These are phyloP conservation scores for Marasmius oreades DNA, from an alignment of 1,284 basidiomycete genomes.

Conservation along the genomic window DNA sequence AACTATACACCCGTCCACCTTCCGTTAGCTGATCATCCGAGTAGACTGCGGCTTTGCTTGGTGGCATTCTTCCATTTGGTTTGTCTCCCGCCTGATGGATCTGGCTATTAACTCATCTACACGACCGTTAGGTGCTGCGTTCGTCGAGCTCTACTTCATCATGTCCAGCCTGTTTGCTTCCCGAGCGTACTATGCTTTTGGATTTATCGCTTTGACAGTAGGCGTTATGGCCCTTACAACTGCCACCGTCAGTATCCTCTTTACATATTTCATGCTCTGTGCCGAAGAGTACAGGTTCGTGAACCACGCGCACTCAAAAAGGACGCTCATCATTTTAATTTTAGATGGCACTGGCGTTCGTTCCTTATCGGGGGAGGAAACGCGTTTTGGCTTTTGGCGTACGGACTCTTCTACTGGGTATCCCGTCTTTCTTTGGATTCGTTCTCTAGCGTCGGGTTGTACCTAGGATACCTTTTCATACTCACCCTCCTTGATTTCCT, in stretches of 20 bases:
- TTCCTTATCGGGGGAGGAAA: conserved; percentile 95
- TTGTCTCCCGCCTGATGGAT: conserved; percentile 16
- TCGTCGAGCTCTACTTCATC: conserved; percentile 94
- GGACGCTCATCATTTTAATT: neutral
- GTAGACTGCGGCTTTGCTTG: conserved; percentile 74
- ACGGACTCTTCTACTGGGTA: conserved; percentile 86
- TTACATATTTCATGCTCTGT: conserved; percentile 91
- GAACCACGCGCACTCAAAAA: conserved; percentile 7
- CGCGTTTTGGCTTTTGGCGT: conserved; percentile 88
- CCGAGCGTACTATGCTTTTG: conserved; percentile 92
- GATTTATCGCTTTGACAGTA: conserved; percentile 90
- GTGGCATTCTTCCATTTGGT: conserved; percentile 93
- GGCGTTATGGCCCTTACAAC: conserved; percentile 84
- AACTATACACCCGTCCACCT: conserved; percentile 1
- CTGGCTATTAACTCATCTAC: neutral
- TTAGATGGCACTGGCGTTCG: conserved; percentile 93
- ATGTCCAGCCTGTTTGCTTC: conserved; percentile 93
- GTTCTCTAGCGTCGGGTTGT: conserved; percentile 81
- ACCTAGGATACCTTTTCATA: conserved; percentile 88
- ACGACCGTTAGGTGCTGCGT: conserved; percentile 72
- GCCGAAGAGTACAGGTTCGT: conserved; percentile 89
- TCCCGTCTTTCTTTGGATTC: conserved; percentile 84
- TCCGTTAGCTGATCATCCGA: neutral
- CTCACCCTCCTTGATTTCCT: conserved; percentile 86
- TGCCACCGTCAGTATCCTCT: conserved; percentile 86